A percentile compares a stretch with the other conserved stretches of the same genome.
Conservation (phyloP, 768 basidiomycete species). For the Panus rudis region DNA sequence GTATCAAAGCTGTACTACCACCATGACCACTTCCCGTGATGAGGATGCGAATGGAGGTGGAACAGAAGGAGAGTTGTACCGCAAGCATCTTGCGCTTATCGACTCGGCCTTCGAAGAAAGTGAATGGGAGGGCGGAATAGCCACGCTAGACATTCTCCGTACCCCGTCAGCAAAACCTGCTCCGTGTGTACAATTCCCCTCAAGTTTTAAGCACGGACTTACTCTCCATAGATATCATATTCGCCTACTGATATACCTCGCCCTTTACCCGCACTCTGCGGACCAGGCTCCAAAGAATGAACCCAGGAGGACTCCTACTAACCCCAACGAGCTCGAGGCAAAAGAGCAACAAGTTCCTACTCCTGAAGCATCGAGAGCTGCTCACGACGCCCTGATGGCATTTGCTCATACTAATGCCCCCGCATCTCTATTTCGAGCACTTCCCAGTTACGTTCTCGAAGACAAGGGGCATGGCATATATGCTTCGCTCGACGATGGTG, state of each 20-base stretch:
- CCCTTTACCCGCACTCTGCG: conserved; percentile 48
- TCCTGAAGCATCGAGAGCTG: conserved; percentile 38
- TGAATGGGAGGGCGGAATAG: not conserved
- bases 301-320: conserved; percentile 9
- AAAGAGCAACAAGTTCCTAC: conserved; percentile 36
- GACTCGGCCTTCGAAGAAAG: not conserved
- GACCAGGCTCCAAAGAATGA: too few species aligned
- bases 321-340: conserved; percentile 22
- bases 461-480: conserved; percentile 4
- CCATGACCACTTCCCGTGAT: too few species aligned
- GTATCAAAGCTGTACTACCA: too few species aligned
- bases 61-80: not conserved
- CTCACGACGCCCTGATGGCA: conserved; percentile 48
- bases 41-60: too few species aligned
- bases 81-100: not conserved
- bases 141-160: not conserved
- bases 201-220: too few species aligned
- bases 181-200: too few species aligned
- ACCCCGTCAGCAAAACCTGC: not conserved
- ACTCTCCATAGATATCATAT: conserved; percentile 53
- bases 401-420: conserved; percentile 53
- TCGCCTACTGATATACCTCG: conserved; percentile 61
- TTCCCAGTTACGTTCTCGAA: conserved; percentile 39
- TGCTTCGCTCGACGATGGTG: conserved; percentile 18
- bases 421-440: conserved; percentile 41